A percentile compares a stretch with the other conserved stretches of the same genome.
These are phyloP conservation scores for Aspergillus sp. DNA, from an alignment of 2,329 filamentous ascomycete genomes.

Conservation along the genomic window DNA sequence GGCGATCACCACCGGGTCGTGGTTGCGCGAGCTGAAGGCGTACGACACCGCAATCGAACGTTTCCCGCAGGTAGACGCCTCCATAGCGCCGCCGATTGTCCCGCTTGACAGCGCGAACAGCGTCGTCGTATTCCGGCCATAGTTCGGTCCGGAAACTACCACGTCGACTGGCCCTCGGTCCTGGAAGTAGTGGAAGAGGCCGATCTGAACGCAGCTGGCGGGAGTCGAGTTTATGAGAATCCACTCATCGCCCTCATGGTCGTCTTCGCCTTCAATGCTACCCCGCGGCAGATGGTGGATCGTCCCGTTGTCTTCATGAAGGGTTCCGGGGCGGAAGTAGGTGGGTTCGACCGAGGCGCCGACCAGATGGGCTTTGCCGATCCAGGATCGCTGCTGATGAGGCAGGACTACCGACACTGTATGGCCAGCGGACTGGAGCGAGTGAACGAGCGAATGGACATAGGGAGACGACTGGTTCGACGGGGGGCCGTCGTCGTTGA, in stretches of 20 bases:
- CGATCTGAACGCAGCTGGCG: slow-evolving; percentile 72
- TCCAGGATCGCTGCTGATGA: slow-evolving; percentile 90
- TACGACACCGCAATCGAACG: slow-evolving; percentile 76
- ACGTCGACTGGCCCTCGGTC: slow-evolving; percentile 64
- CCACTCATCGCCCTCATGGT: slow-evolving; percentile 61
- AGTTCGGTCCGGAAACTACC: slow-evolving; percentile 72
- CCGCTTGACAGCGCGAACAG: slow-evolving; percentile 70
- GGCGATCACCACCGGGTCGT: slow-evolving; percentile 71
- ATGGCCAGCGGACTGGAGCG: slow-evolving; percentile 67
- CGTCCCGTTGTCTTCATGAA: slow-evolving; percentile 57
- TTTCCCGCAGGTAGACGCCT: slow-evolving; percentile 61
- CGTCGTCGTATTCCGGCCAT: slow-evolving; percentile 71
- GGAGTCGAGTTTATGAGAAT: slow-evolving; percentile 72
- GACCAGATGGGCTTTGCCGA: slow-evolving; percentile 95
- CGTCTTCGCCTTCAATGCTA: slow-evolving; percentile 44
- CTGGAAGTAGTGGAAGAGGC: slow-evolving; percentile 68
- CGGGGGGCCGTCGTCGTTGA: slow-evolving; percentile 73
- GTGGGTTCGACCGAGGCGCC: slow-evolving; percentile 74
- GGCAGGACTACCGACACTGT: slow-evolving; percentile 86
- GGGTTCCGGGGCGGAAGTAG: slow-evolving; percentile 64
- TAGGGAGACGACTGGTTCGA: slow-evolving; percentile 71
- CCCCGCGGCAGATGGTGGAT: slow-evolving; percentile 51
- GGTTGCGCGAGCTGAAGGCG: slow-evolving; percentile 78
- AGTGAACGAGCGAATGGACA: slow-evolving; percentile 62
- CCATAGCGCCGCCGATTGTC: slow-evolving; percentile 66